phyloP scores from a whole-genome alignment of 441 rosid species.

The Aleurites moluccanus region DNA sequence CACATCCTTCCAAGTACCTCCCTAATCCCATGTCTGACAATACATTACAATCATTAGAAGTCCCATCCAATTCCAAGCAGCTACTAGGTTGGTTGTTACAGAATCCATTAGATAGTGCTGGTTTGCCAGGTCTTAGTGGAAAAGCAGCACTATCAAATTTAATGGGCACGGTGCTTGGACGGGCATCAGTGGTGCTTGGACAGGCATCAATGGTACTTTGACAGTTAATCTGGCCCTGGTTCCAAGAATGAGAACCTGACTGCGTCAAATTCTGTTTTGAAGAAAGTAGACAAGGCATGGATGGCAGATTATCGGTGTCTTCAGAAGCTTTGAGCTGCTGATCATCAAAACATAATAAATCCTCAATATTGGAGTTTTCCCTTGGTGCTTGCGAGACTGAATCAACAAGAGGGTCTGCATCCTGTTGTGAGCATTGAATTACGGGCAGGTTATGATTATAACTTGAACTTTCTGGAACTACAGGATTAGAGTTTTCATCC shows the following conservation, averaged over 20 bases:
- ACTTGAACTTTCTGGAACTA: conserved; percentile 23
- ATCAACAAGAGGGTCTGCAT: conserved; percentile 17
- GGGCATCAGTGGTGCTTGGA: no score
- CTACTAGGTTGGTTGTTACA: conserved; percentile 34
- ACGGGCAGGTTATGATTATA: conserved; percentile 24
- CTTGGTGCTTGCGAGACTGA: conserved; percentile 22
- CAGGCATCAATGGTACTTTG: conserved; percentile 18
- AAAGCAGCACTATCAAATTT: conserved; percentile 25
- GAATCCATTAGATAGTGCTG: conserved; percentile 42
- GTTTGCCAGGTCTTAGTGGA: conserved; percentile 26
- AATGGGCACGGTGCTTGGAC: conserved; percentile 1
- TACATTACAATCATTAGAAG: conserved; percentile 35
- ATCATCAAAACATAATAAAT: conserved; percentile 33
- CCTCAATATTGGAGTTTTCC: conserved; percentile 26
- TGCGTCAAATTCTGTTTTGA: conserved; percentile 20
- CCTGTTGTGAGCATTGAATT: conserved; percentile 26
- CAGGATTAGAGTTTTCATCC: conserved; percentile 22
- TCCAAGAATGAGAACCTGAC: conserved; percentile 25
- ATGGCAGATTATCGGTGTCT: conserved; percentile 18
- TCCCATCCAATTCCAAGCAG: conserved; percentile 34
- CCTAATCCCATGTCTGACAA: conserved; percentile 33
- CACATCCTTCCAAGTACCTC: conserved; percentile 22
- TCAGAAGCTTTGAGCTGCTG: conserved; percentile 32
- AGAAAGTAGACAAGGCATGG: conserved; percentile 16
- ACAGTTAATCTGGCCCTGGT: conserved; percentile 17